Conservation (phyloP, 495 filamentous ascomycete species). For the Xylaria nigripes region DNA sequence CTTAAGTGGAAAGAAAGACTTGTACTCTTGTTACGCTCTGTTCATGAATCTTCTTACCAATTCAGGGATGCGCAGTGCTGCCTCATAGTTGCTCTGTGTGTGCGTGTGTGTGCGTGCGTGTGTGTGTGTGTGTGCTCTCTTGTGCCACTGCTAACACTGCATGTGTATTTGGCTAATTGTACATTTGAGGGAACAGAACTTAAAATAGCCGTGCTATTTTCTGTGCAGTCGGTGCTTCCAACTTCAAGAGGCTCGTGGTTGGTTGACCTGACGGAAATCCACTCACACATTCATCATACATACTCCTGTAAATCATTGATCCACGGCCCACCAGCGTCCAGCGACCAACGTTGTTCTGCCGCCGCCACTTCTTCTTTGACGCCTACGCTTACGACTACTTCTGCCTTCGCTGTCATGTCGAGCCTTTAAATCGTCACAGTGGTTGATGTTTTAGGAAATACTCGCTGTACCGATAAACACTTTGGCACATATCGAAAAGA, state of each 20-base stretch:
- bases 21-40: not conserved
- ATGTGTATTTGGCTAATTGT: not conserved
- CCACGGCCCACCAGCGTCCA: not conserved
- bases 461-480: not conserved
- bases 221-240: not conserved
- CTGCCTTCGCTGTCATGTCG: conserved; percentile 1
- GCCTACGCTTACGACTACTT: not conserved
- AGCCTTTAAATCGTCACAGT: not conserved
- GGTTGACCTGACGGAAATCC: not conserved
- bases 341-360: not conserved
- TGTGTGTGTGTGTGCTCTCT: not conserved
- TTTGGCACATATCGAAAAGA: not conserved
- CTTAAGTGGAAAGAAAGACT: not conserved
- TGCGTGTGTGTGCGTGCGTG: too few species aligned
- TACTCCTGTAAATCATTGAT: not conserved
- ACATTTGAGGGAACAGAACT: not conserved
- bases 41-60: not conserved
- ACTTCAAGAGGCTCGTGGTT: not conserved
- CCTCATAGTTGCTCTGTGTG: conserved; percentile 2
- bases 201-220: not conserved
- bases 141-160: not conserved
- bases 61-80: not conserved
- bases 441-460: not conserved
- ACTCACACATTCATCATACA: not conserved
- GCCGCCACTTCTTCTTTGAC: not conserved